A percentile compares a stretch with the other conserved stretches of the same genome.
These are phyloP conservation scores for Melanogaster broomeanus DNA, from an alignment of 768 basidiomycete genomes.

Conservation along the genomic window DNA sequence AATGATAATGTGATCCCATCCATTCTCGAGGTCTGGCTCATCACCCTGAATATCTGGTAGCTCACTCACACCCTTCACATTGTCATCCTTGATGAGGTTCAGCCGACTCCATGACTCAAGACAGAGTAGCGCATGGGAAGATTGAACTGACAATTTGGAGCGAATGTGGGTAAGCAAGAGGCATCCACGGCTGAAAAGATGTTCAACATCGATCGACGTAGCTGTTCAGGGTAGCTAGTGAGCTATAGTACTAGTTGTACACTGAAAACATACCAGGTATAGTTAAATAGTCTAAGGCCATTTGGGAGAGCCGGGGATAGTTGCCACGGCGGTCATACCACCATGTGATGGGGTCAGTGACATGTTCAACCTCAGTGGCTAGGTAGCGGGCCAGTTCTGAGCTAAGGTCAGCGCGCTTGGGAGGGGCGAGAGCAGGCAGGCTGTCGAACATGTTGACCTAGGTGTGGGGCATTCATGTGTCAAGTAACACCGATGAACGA, in stretches of 20 bases:
- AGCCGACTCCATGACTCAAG: conserved; percentile 9
- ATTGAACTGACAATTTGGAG: conserved; percentile 4
- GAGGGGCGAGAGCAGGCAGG: conserved; percentile 20
- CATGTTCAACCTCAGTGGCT: conserved; percentile 22
- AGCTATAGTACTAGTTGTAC: conserved; percentile 3
- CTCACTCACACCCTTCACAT: conserved; percentile 8
- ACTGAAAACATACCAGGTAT: conserved; percentile 31
- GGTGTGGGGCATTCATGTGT: no score
- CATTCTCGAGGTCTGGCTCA: neutral
- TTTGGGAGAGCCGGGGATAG: conserved; percentile 32
- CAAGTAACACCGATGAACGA: no score
- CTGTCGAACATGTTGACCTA: no score
- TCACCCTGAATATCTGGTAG: neutral
- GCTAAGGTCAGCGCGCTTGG: conserved; percentile 9
- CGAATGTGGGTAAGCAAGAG: neutral
- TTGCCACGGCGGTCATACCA: conserved; percentile 23
- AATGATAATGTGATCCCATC: conserved; percentile 1
- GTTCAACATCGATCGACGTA: conserved; percentile 10
- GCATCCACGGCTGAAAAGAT: conserved; percentile 6
- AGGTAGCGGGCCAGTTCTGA: conserved; percentile 34
- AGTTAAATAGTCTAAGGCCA: conserved; percentile 37
- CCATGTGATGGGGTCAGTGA: conserved; percentile 29
- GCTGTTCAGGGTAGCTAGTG: conserved; percentile 10
- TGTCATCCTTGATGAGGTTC: conserved; percentile 21
- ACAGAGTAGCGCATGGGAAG: conserved; percentile 21